Conservation (phyloP, 768 basidiomycete species). For the Xanthoconium stramineum region DNA sequence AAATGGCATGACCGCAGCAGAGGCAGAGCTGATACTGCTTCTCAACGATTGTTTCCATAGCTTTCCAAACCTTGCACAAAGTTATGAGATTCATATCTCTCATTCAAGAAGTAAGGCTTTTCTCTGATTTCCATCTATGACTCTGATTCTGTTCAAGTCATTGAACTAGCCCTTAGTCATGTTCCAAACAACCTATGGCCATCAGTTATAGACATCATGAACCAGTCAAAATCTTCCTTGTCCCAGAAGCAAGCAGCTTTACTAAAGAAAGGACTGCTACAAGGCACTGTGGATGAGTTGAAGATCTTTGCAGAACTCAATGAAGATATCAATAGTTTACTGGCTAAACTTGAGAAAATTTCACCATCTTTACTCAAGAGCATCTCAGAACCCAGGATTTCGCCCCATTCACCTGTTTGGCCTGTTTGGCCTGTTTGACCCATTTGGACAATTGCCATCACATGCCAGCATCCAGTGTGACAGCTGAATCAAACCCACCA, state of each 20-base stretch:
- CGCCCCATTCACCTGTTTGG: too few relatives aligned
- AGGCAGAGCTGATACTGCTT: slow-evolving; percentile 71
- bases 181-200: slow-evolving; percentile 55
- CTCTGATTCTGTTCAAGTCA: slow-evolving; percentile 43
- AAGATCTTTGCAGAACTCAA: slow-evolving; percentile 67
- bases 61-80: slow-evolving; percentile 65
- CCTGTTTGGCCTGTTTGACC: too few relatives aligned
- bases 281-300: slow-evolving; percentile 68
- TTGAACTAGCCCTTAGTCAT: slow-evolving; percentile 59
- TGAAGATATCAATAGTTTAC: slow-evolving; percentile 57
- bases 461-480: too few relatives aligned
- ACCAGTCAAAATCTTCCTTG: slow-evolving; percentile 58
- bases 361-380: slow-evolving; percentile 52
- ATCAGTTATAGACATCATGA: slow-evolving; percentile 62
- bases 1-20: slow-evolving; percentile 62
- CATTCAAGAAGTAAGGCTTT: slow-evolving; percentile 60
- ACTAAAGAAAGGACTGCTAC: slow-evolving; percentile 64
- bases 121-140: not conserved
- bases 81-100: slow-evolving; percentile 75
- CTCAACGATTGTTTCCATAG: slow-evolving; percentile 63
- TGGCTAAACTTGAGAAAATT: slow-evolving; percentile 55
- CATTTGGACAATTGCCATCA: too few relatives aligned
- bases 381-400: too few relatives aligned
- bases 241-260: slow-evolving; percentile 69
- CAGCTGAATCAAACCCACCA: too few relatives aligned